Evolutionary conservation across 768 basidiomycete genomes (phyloP), one percentile per base, ranked within the genome.

Genomic region (Hericium coralloides): DNA sequence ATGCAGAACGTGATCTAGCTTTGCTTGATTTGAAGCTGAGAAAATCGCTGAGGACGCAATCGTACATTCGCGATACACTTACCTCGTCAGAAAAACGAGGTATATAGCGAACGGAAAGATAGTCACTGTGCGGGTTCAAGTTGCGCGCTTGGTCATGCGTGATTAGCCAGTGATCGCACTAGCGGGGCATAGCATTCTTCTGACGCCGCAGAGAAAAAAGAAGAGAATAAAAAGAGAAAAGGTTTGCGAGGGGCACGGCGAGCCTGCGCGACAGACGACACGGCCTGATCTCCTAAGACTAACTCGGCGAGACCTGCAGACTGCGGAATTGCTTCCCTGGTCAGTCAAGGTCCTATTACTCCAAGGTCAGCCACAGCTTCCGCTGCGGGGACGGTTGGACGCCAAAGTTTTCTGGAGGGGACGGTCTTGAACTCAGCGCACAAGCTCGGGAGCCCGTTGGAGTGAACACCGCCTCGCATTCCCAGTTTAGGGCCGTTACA

Each of bases 341-440:
- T 80, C 84, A 75, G 80, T 82, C 84, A 82, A 80, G 85, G 80
- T 73, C 84, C 72, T 66, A 86, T 90, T 90, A 90, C 86, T 86
- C 89, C 85, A 84, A 82, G 79, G 74, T 70, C 76, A 59, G 61
- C 77, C 84, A 80, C 69, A 37, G 72, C 80, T 83, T 90, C 72
- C 83, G 78, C 69, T 59, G 71, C 76, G 81, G 78, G 74, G 75
- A 72, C 78, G 78, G 79, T 81, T 79, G 84, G 81, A 78, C 72
- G 86, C 70, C 88, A 87, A 89, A 91, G 85, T 89, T 90, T 89
- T 91, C 89, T 82, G 86, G 87, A 89, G 89, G 87, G 85, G 85
- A 83, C 83, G 79, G 87, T 79, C 86, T 90, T 86, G 89, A 90
- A 89, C 85, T 58, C 84, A 87, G 89, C 88, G 89, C 89, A 82